phyloP scores from a whole-genome alignment of 768 basidiomycete genomes.

The Rhodocollybia butyracea region DNA sequence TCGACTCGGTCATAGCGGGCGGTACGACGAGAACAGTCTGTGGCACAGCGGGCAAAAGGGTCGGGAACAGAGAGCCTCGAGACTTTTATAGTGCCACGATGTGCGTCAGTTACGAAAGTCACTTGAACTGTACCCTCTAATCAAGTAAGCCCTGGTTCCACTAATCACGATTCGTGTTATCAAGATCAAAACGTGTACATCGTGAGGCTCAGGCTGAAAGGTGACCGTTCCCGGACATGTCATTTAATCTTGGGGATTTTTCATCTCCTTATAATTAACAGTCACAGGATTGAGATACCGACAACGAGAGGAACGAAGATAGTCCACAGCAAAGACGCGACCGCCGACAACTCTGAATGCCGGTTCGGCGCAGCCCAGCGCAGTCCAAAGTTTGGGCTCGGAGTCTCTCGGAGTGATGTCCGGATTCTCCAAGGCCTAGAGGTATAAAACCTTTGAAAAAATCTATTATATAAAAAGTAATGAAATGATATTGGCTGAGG shows the following conservation, averaged over 20 bases:
- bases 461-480: too few species aligned
- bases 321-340: too few species aligned
- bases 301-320: too few species aligned
- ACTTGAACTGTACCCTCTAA: background rate
- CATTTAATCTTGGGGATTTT: background rate
- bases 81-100: conserved; percentile 30
- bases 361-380: too few species aligned
- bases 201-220: conserved; percentile 30
- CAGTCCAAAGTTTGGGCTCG: too few species aligned
- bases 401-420: too few species aligned
- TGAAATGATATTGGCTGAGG: too few species aligned
- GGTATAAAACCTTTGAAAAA: too few species aligned
- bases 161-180: conserved; percentile 27
- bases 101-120: conserved; percentile 4
- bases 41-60: conserved; percentile 20
- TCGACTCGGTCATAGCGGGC: conserved; percentile 59
- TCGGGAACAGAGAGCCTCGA: conserved; percentile 22
- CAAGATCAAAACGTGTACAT: conserved; percentile 47
- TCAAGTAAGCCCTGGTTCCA: conserved; percentile 11
- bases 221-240: background rate
- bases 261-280: too few species aligned
- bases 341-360: too few species aligned
- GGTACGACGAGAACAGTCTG: conserved; percentile 18
- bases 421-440: too few species aligned
- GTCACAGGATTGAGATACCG: too few species aligned